Percentiles rank a stretch among this genome's conserved stretches.
Evolutionary conservation across 2,329 filamentous ascomycete genomes (phyloP).

Genomic region (Hypoxylon sp.): DNA sequence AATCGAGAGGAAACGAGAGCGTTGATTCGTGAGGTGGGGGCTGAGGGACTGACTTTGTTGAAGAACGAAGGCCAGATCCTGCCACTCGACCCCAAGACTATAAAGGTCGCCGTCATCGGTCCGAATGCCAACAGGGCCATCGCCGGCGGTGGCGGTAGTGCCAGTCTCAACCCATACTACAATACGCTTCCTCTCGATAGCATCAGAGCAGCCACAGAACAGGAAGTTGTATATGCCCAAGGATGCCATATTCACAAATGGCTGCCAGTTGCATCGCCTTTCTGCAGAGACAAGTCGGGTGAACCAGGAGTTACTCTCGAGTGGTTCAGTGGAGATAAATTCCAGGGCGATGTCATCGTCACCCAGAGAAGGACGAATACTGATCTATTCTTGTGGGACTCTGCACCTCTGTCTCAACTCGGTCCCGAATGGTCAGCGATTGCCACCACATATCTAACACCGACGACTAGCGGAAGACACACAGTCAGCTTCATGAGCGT

Average conservation of each 20-base stretch:
- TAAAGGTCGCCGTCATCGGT: slow-evolving; percentile 76
- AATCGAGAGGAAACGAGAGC: slow-evolving; percentile 70
- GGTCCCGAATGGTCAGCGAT: slow-evolving; percentile 76
- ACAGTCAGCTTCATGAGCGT: slow-evolving; percentile 78
- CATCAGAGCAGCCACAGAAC: slow-evolving; percentile 68
- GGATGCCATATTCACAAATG: slow-evolving; percentile 77
- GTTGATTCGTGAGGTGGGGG: slow-evolving; percentile 73
- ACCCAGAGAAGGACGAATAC: slow-evolving; percentile 74
- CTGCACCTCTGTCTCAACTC: slow-evolving; percentile 71
- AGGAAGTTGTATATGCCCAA: slow-evolving; percentile 71
- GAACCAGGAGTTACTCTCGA: slow-evolving; percentile 74
- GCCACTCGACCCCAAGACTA: slow-evolving; percentile 68
- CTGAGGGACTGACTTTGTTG: slow-evolving; percentile 74
- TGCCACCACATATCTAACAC: slow-evolving; percentile 72
- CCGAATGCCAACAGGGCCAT: slow-evolving; percentile 78
- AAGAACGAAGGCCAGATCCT: slow-evolving; percentile 74
- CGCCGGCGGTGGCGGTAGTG: slow-evolving; percentile 77
- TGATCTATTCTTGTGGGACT: slow-evolving; percentile 80
- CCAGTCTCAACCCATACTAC: slow-evolving; percentile 78
- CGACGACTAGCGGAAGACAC: slow-evolving; percentile 72
- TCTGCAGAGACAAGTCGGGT: slow-evolving; percentile 70
- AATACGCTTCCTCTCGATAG: slow-evolving; percentile 75
- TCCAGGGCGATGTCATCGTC: slow-evolving; percentile 70
- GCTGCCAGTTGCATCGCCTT: slow-evolving; percentile 73
- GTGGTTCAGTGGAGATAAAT: slow-evolving; percentile 75